Conservation (phyloP, 768 basidiomycete species). For the Suillus discolor region DNA sequence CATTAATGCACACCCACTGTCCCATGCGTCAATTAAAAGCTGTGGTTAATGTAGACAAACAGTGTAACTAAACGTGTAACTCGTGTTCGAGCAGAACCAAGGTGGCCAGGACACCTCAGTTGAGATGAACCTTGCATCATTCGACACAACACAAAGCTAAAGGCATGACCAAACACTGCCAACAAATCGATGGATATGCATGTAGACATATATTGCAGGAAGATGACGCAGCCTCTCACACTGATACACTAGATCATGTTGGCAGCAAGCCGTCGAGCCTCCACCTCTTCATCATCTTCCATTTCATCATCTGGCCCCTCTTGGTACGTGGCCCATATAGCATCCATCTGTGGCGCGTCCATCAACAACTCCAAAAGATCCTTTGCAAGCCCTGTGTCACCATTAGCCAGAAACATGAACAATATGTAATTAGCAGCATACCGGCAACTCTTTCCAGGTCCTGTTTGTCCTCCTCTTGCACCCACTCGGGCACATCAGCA, state of each 20-base stretch:
- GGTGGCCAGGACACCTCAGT: too few species aligned
- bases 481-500: slow-evolving; percentile 65
- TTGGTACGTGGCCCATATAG: slow-evolving; percentile 64
- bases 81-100: too few species aligned
- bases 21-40: background rate
- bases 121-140: too few species aligned
- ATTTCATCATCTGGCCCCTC: slow-evolving; percentile 42
- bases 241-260: slow-evolving; percentile 11
- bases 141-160: background rate
- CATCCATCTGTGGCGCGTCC: slow-evolving; percentile 71
- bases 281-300: slow-evolving; percentile 62
- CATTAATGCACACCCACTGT: background rate
- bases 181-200: background rate
- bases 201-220: background rate
- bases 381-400: slow-evolving; percentile 52
- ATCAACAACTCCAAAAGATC: slow-evolving; percentile 68
- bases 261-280: slow-evolving; percentile 24
- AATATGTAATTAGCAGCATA: slow-evolving; percentile 27
- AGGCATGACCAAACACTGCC: background rate
- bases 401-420: slow-evolving; percentile 10
- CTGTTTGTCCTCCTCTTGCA: slow-evolving; percentile 40
- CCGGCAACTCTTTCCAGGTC: slow-evolving; percentile 52
- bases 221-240: background rate
- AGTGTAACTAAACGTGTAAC: too few species aligned
- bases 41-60: too few species aligned